phyloP scores from a whole-genome alignment of 257 asterid species.

The Solanum medicagineum region DNA sequence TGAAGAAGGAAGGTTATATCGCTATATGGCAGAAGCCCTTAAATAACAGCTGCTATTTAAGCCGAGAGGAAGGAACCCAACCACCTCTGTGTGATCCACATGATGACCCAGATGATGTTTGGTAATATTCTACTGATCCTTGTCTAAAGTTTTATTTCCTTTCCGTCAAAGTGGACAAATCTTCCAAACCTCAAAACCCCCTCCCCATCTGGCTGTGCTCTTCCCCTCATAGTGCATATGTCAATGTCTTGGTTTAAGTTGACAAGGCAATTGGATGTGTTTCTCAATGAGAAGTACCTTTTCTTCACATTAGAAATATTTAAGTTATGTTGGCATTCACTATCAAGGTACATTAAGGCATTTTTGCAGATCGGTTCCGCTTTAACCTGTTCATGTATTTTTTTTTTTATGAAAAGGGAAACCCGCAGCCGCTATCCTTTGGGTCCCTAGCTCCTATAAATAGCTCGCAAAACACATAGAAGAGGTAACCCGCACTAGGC shows the following conservation, averaged over 20 bases:
- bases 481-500: too few species aligned
- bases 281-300: neutral
- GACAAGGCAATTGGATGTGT: neutral
- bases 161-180: neutral
- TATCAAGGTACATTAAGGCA: neutral
- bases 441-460: too few species aligned
- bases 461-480: too few species aligned
- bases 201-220: neutral
- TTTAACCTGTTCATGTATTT: neutral
- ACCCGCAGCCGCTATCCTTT: too few species aligned
- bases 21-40: slow-evolving; percentile 96
- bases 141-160: neutral
- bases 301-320: neutral
- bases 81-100: slow-evolving; percentile 75
- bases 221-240: neutral
- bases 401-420: too few species aligned
- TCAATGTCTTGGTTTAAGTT: neutral
- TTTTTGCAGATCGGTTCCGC: neutral
- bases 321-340: neutral
- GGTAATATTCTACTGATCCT: slow-evolving; percentile 13
- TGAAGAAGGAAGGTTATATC: slow-evolving; percentile 84
- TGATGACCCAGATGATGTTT: slow-evolving; percentile 80
- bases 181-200: neutral
- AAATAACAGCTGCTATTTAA: slow-evolving; percentile 76
- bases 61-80: slow-evolving; percentile 54